A percentile compares a stretch with the other conserved stretches of the same genome.
These are phyloP conservation scores for Zygoascus biomembranicola DNA, from an alignment of 805 yeast species.

Conservation along the genomic window DNA sequence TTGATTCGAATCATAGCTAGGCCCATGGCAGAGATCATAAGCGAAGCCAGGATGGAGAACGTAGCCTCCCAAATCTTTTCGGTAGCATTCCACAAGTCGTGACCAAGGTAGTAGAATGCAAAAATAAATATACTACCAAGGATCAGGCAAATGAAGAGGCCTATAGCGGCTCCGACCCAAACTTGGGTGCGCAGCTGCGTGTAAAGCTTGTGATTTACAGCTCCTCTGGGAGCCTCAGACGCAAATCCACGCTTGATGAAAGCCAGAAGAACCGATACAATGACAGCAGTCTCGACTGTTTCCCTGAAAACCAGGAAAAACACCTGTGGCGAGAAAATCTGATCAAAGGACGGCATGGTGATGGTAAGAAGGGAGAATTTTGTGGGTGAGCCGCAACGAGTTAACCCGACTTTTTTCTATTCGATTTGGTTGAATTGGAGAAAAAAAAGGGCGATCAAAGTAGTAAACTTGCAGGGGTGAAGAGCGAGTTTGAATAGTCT, in stretches of 20 bases:
- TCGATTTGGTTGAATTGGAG: too few species aligned
- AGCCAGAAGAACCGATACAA: constrained; percentile 79
- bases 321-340: constrained; percentile 56
- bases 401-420: too few species aligned
- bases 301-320: constrained; percentile 90
- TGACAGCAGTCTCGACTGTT: constrained; percentile 77
- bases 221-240: constrained; percentile 1
- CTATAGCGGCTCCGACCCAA: constrained; percentile 72
- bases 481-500: too few species aligned
- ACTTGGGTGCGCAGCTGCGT: constrained; percentile 54
- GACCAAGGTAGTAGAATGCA: constrained; percentile 68
- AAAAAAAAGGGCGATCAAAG: too few species aligned
- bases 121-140: constrained; percentile 66
- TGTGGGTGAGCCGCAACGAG: too few species aligned
- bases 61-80: constrained; percentile 88
- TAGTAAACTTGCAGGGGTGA: too few species aligned
- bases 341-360: constrained; percentile 13
- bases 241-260: constrained; percentile 71
- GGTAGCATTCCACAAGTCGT: constrained; percentile 78
- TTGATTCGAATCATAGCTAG: constrained; percentile 71
- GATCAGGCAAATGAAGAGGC: constrained; percentile 58
- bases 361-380: not conserved
- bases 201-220: constrained; percentile 26
- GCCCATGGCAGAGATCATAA: constrained; percentile 83
- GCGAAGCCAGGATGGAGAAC: constrained; percentile 66